Evolutionary conservation across 805 yeast species (phyloP).

Genomic region (Phaffomyces opuntiae): DNA sequence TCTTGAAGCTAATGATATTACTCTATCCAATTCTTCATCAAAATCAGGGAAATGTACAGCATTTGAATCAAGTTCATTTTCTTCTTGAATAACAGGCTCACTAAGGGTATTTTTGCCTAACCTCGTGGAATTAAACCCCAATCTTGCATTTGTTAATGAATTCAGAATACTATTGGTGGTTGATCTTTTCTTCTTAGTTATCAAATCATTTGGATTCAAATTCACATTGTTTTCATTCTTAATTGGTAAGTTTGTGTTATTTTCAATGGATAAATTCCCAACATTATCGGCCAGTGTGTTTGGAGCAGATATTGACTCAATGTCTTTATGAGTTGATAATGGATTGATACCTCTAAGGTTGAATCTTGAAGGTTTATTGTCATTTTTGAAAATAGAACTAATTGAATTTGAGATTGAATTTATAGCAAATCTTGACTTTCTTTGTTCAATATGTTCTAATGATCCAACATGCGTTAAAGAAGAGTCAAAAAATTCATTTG

Average conservation of each 20-base stretch:
- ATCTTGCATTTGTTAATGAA: constrained; percentile 19
- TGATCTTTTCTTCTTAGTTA: constrained; percentile 12
- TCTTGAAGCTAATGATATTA: constrained; percentile 19
- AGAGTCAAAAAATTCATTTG: constrained; percentile 8
- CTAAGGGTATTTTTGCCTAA: constrained; percentile 3
- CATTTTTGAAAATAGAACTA: constrained; percentile 19
- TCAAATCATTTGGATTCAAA: no score
- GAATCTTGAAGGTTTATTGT: constrained; percentile 23
- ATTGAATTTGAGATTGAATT: constrained; percentile 18
- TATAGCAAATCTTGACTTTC: constrained; percentile 18
- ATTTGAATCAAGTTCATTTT: background rate
- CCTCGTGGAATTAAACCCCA: constrained; percentile 13
- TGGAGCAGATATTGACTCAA: constrained; percentile 6
- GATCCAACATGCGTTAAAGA: constrained; percentile 3
- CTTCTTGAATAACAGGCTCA: constrained; percentile 8
- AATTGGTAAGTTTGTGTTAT: background rate
- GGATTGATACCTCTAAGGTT: constrained; percentile 30
- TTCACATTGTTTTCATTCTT: background rate
- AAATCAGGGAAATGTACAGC: constrained; percentile 7
- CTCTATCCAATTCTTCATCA: constrained; percentile 19
- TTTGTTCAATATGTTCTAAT: constrained; percentile 6
- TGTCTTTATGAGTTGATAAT: constrained; percentile 21
- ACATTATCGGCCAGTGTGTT: constrained; percentile 12
- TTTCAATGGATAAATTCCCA: constrained; percentile 11
- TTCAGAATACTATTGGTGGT: constrained; percentile 15